Evolutionary conservation across 169 alveolate species (phyloP), one percentile per base, ranked within the genome.

Genomic region (Plasmodium adleri): DNA sequence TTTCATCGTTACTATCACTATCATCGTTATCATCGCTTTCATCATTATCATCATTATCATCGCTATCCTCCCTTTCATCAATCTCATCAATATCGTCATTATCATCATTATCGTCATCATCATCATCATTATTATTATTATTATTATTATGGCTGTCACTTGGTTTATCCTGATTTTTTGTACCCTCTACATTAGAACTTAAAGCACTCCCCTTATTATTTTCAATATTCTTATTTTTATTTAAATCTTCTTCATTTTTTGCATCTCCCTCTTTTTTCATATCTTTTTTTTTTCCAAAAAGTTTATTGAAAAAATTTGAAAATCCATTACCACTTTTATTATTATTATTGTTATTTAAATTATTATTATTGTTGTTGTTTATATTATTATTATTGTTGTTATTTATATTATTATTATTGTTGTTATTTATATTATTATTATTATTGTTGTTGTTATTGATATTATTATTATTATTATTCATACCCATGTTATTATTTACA

Each of bases 81-180:
- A 73, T 54, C 72, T 74, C 32, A 7, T 56, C 32, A 60, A 17
- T 7, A 59, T 39, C 32, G 4, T 74, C 58, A 13, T 39, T 54
- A 28, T 45, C 52, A 26, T 43, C 58, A 62, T 58, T 49, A 3
- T 72, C n/a, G 10, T 10, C 13, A 72, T 6, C 7, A 24, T 54
- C 15, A 32, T 54, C 45, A 24, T 28, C 12, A 56, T 22, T 13
- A 32, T 72, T 50, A 20, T 56, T 17, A 22, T 17, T 10, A 39
- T 73, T 39, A 45, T 74, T 56, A 12, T 73, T 17, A 24, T 73
- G 13, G 43, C 0, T 12, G 2, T 56, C 22, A 3, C 10, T 22
- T 17, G 15, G 1, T 17, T 56, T 12, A 15, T 2, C 1, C 0
- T 17, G 49, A 8, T n/a, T 43, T 6, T 72, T 15, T 39, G 24